Base-by-base conservation (phyloP, 805 yeast genomes). In the Saturnispora serradocipensis region DNA sequence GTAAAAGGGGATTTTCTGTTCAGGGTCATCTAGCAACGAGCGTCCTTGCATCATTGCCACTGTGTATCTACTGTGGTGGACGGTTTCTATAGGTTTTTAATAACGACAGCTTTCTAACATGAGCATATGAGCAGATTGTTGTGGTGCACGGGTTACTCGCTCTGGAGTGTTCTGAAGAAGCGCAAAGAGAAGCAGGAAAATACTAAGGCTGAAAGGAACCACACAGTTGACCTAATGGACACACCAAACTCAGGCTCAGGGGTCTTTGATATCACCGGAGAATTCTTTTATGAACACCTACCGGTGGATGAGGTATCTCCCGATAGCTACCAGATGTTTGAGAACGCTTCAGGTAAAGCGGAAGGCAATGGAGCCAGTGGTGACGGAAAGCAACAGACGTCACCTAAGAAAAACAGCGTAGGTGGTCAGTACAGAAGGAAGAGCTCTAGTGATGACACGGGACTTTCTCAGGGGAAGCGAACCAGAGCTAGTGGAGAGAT, bases 401-500 rank as follows among this genome's bases (percentile, higher is more conserved):
- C 56, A 16, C 57, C 57, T n/a, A 52, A 52, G 27, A 51, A 46
- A 25, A 28, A 22, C 16, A n/a, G 28, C 5, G n/a, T 46, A 6
- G 49, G 48, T 25, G 49, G 49, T 18, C 49, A 48, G 36, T 38
- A 48, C 34, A 40, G 51, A 6, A 47, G 51, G 8, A 53, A 53
- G 48, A 16, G 49, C n/a, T 44, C 50, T 5, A 18, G 24, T 4
- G 56, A 54, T 22, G 56, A 54, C 7, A 18, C 34, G 1, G 43
- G 43, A 18, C 16, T 40, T 7, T 24, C 44, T 3, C 51, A 48
- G 32, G 51, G 51, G 4, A 48, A 65, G 43, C 55, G 72, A 38
- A 65, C 71, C 8, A 58, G 72, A 38, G 72, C 72, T 0, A 65
- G 71, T 0, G 91, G 96, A 1, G 91, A 84, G 61, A 88, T 85